Base-by-base conservation (phyloP, 257 asterid genomes). In the Scutellaria galericulata region DNA sequence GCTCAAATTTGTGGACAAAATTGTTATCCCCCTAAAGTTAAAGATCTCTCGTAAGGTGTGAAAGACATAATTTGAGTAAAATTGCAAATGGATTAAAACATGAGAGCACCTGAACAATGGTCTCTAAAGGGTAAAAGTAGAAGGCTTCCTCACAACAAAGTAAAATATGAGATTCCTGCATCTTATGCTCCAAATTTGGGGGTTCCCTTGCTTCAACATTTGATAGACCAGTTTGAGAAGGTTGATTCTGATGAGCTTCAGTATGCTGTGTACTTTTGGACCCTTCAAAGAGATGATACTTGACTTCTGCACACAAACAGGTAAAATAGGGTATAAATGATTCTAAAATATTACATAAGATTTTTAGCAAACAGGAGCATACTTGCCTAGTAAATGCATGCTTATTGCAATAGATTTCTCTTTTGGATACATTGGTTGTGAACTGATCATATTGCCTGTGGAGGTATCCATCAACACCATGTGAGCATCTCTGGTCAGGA, bases 361-460 rank as follows among this genome's bases (percentile, higher is more conserved):
- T 51, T 48, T 48, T 52, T 75, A 22, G 37, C 48, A 75, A 67
- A 72, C 57, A 24, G 62, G 50, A 71, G 79, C 59, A 72, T 57
- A 81, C 97, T 78, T 90, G 83, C 98, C 99, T 85, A 92, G 69
- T 63, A 90, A 70, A 81, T 85, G 54, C 81, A 95, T 79, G 83
- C 87, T 83, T 81, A 87, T 68, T 68, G 98, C 96, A 46, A 64
- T 55, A 55, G 90, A 83, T 14, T 82, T 83, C 76, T 90, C 89
- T 70, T 83, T 80, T 14, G 86, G 84, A 44, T 68, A 82, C 56
- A 81, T 51, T 62, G 89, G 85, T 79, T 78, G 87, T 75, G 86
- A 79, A 71, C 75, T 69, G 56, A 88, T 84, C 70, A 62, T 65
- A 70, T 86, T 81, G 67, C 98, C 93, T 0, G 81, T 76, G 82